Evolutionary conservation across 2,329 filamentous ascomycete species (phyloP).

Genomic region (Pestalotiopsis fici): DNA sequence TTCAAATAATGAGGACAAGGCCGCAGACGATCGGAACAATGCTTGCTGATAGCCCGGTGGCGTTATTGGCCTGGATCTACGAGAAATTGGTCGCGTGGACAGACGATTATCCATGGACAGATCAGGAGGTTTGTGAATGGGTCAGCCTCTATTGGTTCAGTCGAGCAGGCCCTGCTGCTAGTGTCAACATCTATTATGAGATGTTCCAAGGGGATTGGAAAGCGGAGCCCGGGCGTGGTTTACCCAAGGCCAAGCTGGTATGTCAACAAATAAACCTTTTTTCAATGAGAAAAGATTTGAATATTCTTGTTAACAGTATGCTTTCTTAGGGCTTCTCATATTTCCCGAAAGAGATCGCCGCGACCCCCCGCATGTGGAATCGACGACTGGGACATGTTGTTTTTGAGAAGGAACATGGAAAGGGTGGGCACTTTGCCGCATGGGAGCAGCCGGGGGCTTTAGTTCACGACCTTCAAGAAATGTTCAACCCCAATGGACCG

Average conservation of each 20-base stretch:
- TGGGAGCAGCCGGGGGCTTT: background rate
- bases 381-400: slow-evolving; percentile 16
- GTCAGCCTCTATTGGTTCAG: slow-evolving; percentile 19
- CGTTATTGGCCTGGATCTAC: slow-evolving; percentile 30
- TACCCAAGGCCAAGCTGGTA: background rate
- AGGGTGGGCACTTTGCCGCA: slow-evolving; percentile 15
- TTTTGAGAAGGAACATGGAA: slow-evolving; percentile 16
- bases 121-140: slow-evolving; percentile 17
- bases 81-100: slow-evolving; percentile 31
- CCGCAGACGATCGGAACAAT: slow-evolving; percentile 28
- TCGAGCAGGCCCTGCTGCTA: slow-evolving; percentile 14
- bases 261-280: background rate
- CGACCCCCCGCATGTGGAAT: slow-evolving; percentile 14
- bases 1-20: slow-evolving; percentile 7
- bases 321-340: slow-evolving; percentile 14
- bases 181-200: slow-evolving; percentile 16
- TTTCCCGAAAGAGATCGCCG: slow-evolving; percentile 15
- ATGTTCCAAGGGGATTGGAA: background rate
- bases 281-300: background rate
- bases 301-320: background rate
- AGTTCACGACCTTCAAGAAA: background rate
- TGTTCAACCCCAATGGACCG: background rate
- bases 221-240: background rate
- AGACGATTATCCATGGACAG: slow-evolving; percentile 19
- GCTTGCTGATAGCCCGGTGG: slow-evolving; percentile 29